These are phyloP conservation scores for Amesomyces nigricolor DNA, from an alignment of 2,329 filamentous ascomycete species.

Conservation along the genomic window DNA sequence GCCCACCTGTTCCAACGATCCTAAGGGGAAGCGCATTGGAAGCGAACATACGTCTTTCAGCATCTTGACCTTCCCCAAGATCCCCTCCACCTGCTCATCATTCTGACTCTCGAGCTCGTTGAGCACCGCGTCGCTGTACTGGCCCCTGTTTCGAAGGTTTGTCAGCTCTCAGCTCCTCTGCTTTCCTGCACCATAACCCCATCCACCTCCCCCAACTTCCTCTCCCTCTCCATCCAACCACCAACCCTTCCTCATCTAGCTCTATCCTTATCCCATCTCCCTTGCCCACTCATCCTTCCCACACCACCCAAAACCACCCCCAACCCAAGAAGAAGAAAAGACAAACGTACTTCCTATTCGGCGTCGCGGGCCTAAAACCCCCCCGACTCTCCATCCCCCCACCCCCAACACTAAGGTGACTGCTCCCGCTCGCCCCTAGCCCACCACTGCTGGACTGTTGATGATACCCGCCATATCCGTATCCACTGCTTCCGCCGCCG, in stretches of 20 bases:
- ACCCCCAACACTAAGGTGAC: conserved; percentile 30
- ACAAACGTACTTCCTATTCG: conserved; percentile 56
- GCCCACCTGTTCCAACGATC: background rate
- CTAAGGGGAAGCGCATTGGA: background rate
- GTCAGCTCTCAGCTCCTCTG: background rate
- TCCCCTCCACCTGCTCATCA: conserved; percentile 82
- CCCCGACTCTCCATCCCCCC: conserved; percentile 30
- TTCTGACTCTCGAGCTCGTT: conserved; percentile 96
- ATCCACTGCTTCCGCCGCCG: conserved; percentile 32
- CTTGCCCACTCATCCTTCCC: background rate
- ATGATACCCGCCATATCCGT: conserved; percentile 44
- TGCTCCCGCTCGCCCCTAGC: conserved; percentile 30
- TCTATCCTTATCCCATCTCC: too few species aligned
- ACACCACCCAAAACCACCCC: background rate
- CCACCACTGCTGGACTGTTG: conserved; percentile 13
- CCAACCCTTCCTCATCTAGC: too few species aligned
- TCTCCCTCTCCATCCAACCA: too few species aligned
- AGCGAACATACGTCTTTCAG: conserved; percentile 70
- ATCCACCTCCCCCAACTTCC: background rate
- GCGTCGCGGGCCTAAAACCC: conserved; percentile 61
- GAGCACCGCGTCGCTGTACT: conserved; percentile 87
- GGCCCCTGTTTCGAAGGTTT: conserved; percentile 52
- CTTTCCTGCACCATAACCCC: background rate
- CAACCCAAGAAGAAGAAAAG: background rate
- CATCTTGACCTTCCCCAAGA: conserved; percentile 81